These are phyloP conservation scores for Poronia punctata DNA, from an alignment of 495 filamentous ascomycete genomes.

Conservation along the genomic window DNA sequence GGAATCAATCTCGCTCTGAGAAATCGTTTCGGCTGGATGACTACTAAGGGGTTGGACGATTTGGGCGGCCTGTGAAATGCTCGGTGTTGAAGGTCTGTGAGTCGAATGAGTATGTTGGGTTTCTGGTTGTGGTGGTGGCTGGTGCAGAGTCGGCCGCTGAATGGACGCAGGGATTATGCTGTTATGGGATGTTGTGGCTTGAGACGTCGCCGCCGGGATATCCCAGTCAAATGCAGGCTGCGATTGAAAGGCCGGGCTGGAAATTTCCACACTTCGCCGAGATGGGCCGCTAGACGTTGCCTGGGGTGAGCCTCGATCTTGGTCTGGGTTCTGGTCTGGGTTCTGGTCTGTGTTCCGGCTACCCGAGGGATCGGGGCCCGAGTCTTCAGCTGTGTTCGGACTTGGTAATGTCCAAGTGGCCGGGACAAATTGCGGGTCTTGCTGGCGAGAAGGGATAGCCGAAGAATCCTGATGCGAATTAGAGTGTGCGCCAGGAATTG, in stretches of 20 bases:
- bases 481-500: slow-evolving; percentile 1
- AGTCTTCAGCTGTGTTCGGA: slow-evolving; percentile 1
- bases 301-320: neutral
- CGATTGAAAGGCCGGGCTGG: slow-evolving; percentile 15
- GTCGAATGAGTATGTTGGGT: slow-evolving; percentile 7
- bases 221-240: slow-evolving; percentile 16
- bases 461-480: slow-evolving; percentile 1
- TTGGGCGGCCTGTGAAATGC: slow-evolving; percentile 25
- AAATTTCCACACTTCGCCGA: slow-evolving; percentile 3
- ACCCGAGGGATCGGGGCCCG: too few relatives aligned
- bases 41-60: slow-evolving; percentile 16
- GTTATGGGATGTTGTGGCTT: slow-evolving; percentile 1
- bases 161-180: slow-evolving; percentile 5
- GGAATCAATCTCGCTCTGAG: slow-evolving; percentile 15
- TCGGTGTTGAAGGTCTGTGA: slow-evolving; percentile 9
- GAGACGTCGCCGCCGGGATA: slow-evolving; percentile 1
- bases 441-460: slow-evolving; percentile 22
- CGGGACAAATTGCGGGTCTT: slow-evolving; percentile 6
- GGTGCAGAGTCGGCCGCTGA: neutral
- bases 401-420: slow-evolving; percentile 2
- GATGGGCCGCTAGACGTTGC: slow-evolving; percentile 1
- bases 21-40: slow-evolving; percentile 14
- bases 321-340: neutral
- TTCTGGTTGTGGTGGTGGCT: slow-evolving; percentile 4
- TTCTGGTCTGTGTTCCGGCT: too few relatives aligned